Percentiles rank a stretch among this genome's conserved stretches.
These are phyloP conservation scores for Candida suzukii DNA, from an alignment of 805 yeast genomes.

Conservation along the genomic window DNA sequence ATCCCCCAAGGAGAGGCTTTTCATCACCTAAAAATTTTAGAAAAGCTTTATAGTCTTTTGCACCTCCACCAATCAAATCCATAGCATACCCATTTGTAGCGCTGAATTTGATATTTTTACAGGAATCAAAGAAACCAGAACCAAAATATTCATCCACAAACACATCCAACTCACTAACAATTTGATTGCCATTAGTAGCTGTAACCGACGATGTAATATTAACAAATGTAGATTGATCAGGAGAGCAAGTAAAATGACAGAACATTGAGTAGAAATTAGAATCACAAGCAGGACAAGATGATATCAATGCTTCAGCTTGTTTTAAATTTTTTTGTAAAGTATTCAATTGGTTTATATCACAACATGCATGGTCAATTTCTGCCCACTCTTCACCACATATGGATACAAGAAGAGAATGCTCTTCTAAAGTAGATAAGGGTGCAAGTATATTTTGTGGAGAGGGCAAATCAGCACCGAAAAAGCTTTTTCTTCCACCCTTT, in stretches of 20 bases:
- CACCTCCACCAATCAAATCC: constrained; percentile 99
- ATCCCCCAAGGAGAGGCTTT: constrained; percentile 89
- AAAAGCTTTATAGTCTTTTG: constrained; percentile 62
- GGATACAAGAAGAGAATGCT: constrained; percentile 37
- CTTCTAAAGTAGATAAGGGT: constrained; percentile 35
- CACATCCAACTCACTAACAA: constrained; percentile 68
- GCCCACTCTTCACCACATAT: constrained; percentile 73
- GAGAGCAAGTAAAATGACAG: constrained; percentile 86
- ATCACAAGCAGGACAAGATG: constrained; percentile 91
- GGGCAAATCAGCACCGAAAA: constrained; percentile 77
- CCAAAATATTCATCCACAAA: constrained; percentile 59
- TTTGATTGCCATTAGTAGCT: constrained; percentile 42
- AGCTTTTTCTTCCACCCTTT: constrained; percentile 70
- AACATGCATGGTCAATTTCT: constrained; percentile 49
- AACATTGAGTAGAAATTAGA: constrained; percentile 79
- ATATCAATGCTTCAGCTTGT: constrained; percentile 73
- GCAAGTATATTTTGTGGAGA: constrained; percentile 58
- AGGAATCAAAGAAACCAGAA: constrained; percentile 63
- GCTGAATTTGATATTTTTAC: constrained; percentile 83
- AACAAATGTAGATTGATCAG: constrained; percentile 70
- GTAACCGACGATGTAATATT: constrained; percentile 50
- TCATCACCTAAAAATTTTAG: constrained; percentile 90
- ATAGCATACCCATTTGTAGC: constrained; percentile 95
- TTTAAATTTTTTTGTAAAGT: constrained; percentile 52
- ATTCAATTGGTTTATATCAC: constrained; percentile 56